Evolutionary conservation across 1,284 basidiomycete genomes (phyloP).

Genomic region (Ceratobasidium sp.): DNA sequence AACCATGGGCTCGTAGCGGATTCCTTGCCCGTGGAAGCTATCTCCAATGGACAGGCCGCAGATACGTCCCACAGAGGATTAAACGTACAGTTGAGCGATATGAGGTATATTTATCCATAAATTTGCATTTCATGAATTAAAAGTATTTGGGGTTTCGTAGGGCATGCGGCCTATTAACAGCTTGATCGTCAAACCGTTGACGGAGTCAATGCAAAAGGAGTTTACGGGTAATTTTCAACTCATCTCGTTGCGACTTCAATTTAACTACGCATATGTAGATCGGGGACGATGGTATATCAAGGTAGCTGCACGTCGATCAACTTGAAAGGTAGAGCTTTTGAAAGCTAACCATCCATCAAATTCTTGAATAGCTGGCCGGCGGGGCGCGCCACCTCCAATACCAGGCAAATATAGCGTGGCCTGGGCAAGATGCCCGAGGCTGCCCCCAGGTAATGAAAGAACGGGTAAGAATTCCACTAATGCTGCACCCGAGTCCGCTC

Average conservation of each 20-base stretch:
- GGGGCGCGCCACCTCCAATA: not conserved
- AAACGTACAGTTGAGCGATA: conserved; percentile 13
- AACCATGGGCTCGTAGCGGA: not conserved
- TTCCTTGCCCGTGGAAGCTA: not conserved
- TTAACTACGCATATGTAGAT: not conserved
- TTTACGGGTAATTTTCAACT: not conserved
- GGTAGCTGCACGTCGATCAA: no score
- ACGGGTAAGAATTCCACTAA: not conserved
- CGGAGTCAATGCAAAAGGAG: not conserved
- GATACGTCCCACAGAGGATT: not conserved
- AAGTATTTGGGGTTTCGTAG: not conserved
- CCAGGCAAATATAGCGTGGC: conserved; percentile 18
- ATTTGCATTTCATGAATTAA: not conserved
- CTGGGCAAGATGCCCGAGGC: not conserved
- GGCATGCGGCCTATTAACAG: not conserved
- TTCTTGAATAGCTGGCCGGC: not conserved
- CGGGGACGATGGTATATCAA: conserved; percentile 4
- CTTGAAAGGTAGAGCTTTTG: no score
- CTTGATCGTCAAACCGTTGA: not conserved
- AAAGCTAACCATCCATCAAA: no score
- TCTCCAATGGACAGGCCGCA: conserved; percentile 12
- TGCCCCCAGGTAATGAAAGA: not conserved
- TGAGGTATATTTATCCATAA: not conserved
- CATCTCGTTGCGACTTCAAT: not conserved
- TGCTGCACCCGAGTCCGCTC: not conserved